Percentiles rank a stretch among this genome's conserved stretches.
phyloP scores from a whole-genome alignment of 2,329 filamentous ascomycete genomes.

The Zymoseptoria brevis region DNA sequence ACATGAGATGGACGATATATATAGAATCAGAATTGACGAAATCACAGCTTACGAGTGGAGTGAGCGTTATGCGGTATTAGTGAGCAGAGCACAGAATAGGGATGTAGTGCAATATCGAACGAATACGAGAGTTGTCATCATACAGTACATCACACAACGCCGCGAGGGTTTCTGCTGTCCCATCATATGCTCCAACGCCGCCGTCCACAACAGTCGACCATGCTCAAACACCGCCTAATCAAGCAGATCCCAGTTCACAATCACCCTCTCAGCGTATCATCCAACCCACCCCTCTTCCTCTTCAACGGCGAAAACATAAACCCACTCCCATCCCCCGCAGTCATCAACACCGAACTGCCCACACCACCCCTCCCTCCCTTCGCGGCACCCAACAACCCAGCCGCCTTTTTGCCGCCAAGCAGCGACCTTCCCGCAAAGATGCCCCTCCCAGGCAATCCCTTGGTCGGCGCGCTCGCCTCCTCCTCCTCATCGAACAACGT shows the following conservation, averaged over 20 bases:
- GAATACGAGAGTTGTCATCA: background rate
- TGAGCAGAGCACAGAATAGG: too few relatives aligned
- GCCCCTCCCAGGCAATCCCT: conserved; percentile 15
- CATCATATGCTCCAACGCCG: background rate
- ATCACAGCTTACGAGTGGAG: too few relatives aligned
- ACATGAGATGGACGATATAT: too few relatives aligned
- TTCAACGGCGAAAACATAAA: conserved; percentile 34
- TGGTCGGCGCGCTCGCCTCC: conserved; percentile 20
- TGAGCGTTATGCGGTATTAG: too few relatives aligned
- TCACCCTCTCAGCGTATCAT: conserved; percentile 27
- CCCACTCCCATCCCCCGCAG: conserved; percentile 29
- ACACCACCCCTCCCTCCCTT: conserved; percentile 10
- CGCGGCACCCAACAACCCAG: conserved; percentile 18
- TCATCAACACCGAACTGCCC: conserved; percentile 19
- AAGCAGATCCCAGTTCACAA: background rate
- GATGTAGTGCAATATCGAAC: background rate
- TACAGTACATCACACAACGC: background rate
- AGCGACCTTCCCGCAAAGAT: conserved; percentile 16
- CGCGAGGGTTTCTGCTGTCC: too few relatives aligned
- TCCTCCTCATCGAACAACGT: conserved; percentile 36
- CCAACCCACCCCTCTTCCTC: conserved; percentile 24
- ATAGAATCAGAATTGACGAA: too few relatives aligned
- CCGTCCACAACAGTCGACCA: too few relatives aligned
- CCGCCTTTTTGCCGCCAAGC: conserved; percentile 25
- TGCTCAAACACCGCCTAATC: background rate